Evolutionary conservation across 257 asterid genomes (phyloP).

Genomic region (Ajuga chamaepitys): DNA sequence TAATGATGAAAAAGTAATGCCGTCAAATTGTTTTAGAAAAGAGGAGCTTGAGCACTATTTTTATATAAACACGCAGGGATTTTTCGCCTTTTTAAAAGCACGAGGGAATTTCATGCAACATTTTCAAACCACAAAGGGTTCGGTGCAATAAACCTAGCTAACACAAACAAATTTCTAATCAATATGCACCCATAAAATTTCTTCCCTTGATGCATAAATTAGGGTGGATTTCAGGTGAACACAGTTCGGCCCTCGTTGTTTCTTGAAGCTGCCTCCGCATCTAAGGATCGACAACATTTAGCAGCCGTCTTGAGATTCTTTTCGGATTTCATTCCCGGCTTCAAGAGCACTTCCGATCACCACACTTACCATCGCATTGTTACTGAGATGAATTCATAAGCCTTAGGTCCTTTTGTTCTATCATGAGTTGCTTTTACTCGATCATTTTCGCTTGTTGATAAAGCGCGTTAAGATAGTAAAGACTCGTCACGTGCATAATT

Average conservation of each 20-base stretch:
- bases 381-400: conserved; percentile 47
- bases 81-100: too few species aligned
- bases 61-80: too few species aligned
- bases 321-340: conserved; percentile 82
- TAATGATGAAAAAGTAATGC: too few species aligned
- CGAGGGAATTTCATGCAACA: too few species aligned
- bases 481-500: neutral
- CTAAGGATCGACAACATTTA: conserved; percentile 71
- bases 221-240: conserved; percentile 53
- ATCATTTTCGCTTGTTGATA: conserved; percentile 5
- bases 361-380: conserved; percentile 35
- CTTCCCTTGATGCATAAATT: neutral
- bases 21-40: too few species aligned
- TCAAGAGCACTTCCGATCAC: conserved; percentile 66
- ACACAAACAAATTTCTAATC: neutral
- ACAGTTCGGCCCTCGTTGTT: conserved; percentile 77
- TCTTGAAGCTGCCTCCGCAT: conserved; percentile 78
- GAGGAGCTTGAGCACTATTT: too few species aligned
- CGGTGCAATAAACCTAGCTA: too few species aligned
- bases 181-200: neutral
- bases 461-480: neutral
- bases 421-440: conserved; percentile 6
- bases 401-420: neutral
- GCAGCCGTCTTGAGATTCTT: conserved; percentile 86
- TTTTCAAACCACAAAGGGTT: too few species aligned